Conservation (phyloP, 345 rosid species). For the Ceriops zippeliana region DNA sequence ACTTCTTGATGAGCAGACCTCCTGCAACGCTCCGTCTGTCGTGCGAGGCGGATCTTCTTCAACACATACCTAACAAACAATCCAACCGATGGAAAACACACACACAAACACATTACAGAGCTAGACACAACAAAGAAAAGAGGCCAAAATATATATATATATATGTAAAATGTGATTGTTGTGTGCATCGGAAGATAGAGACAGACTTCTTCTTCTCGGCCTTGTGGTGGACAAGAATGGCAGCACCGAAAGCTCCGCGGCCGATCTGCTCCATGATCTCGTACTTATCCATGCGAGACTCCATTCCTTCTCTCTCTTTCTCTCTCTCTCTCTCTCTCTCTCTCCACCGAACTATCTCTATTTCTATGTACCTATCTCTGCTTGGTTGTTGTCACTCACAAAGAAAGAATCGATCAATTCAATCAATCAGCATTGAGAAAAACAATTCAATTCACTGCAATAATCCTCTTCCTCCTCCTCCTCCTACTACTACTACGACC, state of each 20-base stretch:
- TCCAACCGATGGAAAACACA: conserved; percentile 1
- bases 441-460: neutral
- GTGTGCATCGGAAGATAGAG: neutral
- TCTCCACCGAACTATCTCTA: neutral
- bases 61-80: conserved; percentile 65
- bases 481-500: neutral
- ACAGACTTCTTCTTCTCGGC: conserved; percentile 84
- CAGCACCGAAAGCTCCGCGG: conserved; percentile 97
- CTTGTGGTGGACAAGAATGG: conserved; percentile 88
- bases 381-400: no score
- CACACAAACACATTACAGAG: neutral
- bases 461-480: neutral
- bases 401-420: no score
- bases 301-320: conserved; percentile 38
- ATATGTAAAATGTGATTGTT: no score
- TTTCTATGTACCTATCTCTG: no score
- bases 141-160: neutral
- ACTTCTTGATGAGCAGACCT: conserved; percentile 99
- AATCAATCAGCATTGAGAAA: neutral
- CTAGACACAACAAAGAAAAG: neutral
- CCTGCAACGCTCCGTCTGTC: conserved; percentile 96
- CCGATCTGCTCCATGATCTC: conserved; percentile 99
- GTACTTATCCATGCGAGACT: conserved; percentile 97
- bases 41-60: conserved; percentile 96
- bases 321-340: conserved; percentile 1